These are phyloP conservation scores for Prosopis cineraria DNA, from an alignment of 306 rosid species.

Conservation along the genomic window DNA sequence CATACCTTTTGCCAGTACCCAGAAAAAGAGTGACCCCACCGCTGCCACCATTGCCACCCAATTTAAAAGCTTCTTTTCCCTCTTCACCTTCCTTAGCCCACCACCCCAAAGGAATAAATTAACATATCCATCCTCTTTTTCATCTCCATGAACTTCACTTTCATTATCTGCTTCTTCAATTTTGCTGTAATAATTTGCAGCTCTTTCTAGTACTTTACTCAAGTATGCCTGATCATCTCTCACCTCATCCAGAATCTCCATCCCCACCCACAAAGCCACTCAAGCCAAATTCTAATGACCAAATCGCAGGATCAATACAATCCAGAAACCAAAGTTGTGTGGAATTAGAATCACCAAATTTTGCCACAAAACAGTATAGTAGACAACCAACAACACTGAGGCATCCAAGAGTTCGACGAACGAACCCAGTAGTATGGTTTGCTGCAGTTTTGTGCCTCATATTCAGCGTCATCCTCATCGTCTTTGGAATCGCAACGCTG, in stretches of 20 bases:
- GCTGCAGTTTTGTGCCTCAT: constrained; percentile 67
- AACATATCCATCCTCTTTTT: constrained; percentile 17
- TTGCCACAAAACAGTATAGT: constrained; percentile 28
- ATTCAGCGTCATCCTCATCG: constrained; percentile 76
- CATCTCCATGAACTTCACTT: constrained; percentile 9
- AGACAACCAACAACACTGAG: constrained; percentile 44
- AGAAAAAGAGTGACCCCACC: constrained; percentile 51
- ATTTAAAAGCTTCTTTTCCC: constrained; percentile 57
- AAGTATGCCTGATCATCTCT: constrained; percentile 49
- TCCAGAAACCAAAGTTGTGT: constrained; percentile 31
- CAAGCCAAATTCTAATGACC: constrained; percentile 46
- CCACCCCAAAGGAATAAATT: constrained; percentile 36
- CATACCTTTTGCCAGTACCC: constrained; percentile 48
- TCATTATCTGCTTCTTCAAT: constrained; percentile 25
- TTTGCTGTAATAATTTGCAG: background rate
- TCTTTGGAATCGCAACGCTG: constrained; percentile 79
- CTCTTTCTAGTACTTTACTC: constrained; percentile 7
- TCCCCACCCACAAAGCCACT: constrained; percentile 29
- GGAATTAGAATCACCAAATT: constrained; percentile 28
- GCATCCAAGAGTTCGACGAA: constrained; percentile 48
- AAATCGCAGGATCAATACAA: constrained; percentile 44
- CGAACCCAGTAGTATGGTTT: constrained; percentile 83
- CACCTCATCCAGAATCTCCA: constrained; percentile 37
- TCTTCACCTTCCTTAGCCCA: constrained; percentile 37
- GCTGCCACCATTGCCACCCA: constrained; percentile 35